These are phyloP conservation scores for Ganoderma meredithae DNA, from an alignment of 1,284 basidiomycete genomes.

Conservation along the genomic window DNA sequence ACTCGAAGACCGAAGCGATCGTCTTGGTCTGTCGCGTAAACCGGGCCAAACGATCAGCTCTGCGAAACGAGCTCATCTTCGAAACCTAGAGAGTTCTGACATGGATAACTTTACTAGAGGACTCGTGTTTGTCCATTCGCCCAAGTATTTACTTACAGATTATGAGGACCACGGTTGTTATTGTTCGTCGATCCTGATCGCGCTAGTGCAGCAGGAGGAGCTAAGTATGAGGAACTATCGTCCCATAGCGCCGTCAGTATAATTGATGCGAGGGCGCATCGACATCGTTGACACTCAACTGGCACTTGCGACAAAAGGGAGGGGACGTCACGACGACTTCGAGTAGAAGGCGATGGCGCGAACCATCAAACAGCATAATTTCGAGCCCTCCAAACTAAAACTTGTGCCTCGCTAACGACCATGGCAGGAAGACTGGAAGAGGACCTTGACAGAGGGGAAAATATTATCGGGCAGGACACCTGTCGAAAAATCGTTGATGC, in stretches of 20 bases:
- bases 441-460: background rate
- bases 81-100: background rate
- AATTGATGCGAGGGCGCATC: background rate
- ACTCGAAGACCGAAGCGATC: too few relatives aligned
- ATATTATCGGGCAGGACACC: background rate
- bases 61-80: background rate
- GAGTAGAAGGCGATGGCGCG: background rate
- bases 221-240: background rate
- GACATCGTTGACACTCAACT: too few relatives aligned
- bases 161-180: background rate
- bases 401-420: background rate
- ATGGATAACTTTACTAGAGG: background rate
- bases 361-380: background rate
- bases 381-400: background rate
- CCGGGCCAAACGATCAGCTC: too few relatives aligned
- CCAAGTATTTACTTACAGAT: too few relatives aligned
- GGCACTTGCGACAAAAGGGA: background rate
- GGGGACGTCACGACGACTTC: background rate
- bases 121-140: background rate
- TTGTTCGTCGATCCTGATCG: background rate
- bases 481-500: background rate
- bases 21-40: too few relatives aligned
- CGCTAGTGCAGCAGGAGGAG: background rate
- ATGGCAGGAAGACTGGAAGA: too few relatives aligned
- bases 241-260: background rate